A percentile compares a stretch with the other conserved stretches of the same genome.
phyloP scores from a whole-genome alignment of 352 stramenopile species.

The Phytophthora pinifolia region DNA sequence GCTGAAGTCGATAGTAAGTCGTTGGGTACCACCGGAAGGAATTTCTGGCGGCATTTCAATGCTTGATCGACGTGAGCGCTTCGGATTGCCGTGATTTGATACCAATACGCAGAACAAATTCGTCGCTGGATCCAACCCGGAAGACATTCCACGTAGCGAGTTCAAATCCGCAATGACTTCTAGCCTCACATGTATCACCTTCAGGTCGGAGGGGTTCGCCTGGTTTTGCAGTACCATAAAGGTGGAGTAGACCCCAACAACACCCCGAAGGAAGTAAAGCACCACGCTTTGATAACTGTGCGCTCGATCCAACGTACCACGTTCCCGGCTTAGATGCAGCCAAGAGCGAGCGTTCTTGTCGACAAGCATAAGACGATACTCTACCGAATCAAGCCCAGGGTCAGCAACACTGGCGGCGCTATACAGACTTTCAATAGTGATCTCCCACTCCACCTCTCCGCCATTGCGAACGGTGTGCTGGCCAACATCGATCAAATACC shows the following conservation, averaged over 20 bases:
- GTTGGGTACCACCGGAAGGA: slow-evolving; percentile 15
- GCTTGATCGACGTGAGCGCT: slow-evolving; percentile 60
- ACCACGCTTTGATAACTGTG: slow-evolving; percentile 86
- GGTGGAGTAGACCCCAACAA: slow-evolving; percentile 83
- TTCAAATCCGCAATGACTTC: slow-evolving; percentile 89
- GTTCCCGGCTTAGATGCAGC: slow-evolving; percentile 80
- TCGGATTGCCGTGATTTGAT: slow-evolving; percentile 65
- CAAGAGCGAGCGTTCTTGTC: slow-evolving; percentile 76
- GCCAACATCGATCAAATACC: slow-evolving; percentile 85
- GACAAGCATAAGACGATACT: slow-evolving; percentile 77
- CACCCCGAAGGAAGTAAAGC: slow-evolving; percentile 78
- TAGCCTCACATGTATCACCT: slow-evolving; percentile 84
- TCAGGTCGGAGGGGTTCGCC: slow-evolving; percentile 79
- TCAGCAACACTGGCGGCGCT: slow-evolving; percentile 33
- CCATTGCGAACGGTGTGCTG: slow-evolving; percentile 88
- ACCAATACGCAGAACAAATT: slow-evolving; percentile 88
- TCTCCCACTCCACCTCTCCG: slow-evolving; percentile 88
- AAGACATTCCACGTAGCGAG: slow-evolving; percentile 79
- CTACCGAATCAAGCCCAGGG: slow-evolving; percentile 51
- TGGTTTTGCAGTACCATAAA: slow-evolving; percentile 88
- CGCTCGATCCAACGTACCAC: slow-evolving; percentile 67
- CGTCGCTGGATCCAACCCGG: slow-evolving; percentile 57
- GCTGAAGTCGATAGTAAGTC: slow-evolving; percentile 79
- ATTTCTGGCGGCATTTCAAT: slow-evolving; percentile 44
- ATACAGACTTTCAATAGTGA: slow-evolving; percentile 84